phyloP scores from a whole-genome alignment of 164 flowering plant species.

The Echeveria elegans region DNA sequence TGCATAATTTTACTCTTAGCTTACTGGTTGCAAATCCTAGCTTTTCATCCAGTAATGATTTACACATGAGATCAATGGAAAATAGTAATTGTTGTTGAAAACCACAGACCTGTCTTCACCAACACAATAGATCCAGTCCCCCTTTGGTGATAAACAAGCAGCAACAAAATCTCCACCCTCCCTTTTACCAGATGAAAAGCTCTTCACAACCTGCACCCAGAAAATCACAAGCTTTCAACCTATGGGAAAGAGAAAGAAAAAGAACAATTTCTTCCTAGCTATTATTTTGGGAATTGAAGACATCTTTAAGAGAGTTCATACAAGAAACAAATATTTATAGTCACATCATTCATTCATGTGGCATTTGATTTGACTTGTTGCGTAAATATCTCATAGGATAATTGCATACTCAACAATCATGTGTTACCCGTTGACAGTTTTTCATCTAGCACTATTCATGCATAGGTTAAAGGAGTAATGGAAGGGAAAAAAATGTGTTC shows the following conservation, averaged over 20 bases:
- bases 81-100: neutral
- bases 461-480: no score
- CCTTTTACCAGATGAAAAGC: conserved; percentile 98
- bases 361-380: neutral
- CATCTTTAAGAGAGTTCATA: neutral
- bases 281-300: neutral
- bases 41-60: neutral
- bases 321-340: neutral
- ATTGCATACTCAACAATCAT: no score
- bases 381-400: no score
- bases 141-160: conserved; percentile 92
- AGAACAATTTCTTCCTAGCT: no score
- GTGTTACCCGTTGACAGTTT: no score
- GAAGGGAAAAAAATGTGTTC: no score
- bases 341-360: neutral
- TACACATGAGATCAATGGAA: neutral
- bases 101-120: conserved; percentile 85
- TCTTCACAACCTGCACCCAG: conserved; percentile 77
- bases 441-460: no score
- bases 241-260: no score
- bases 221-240: neutral
- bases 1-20: neutral
- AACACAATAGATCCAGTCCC: conserved; percentile 95
- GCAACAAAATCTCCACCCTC: conserved; percentile 99
- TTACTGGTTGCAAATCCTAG: neutral